phyloP scores from a whole-genome alignment of 495 filamentous ascomycete genomes.

The Penicillium paxilli region DNA sequence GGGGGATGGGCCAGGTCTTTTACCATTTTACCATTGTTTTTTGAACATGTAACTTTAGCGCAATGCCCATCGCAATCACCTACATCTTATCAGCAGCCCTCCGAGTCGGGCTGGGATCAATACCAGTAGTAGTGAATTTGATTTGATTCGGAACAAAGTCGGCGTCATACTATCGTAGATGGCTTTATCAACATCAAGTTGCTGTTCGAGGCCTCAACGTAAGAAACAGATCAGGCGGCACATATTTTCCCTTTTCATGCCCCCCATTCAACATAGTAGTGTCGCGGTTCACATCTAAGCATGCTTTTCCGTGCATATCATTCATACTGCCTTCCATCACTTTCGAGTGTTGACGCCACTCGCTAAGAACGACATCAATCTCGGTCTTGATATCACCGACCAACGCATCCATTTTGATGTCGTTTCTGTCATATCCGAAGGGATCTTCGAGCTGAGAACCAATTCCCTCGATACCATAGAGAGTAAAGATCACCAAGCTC shows the following conservation, averaged over 20 bases:
- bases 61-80: neutral
- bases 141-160: too few species aligned
- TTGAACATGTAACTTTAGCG: neutral
- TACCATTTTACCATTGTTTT: too few species aligned
- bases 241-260: slow-evolving; percentile 12
- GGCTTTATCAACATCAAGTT: slow-evolving; percentile 17
- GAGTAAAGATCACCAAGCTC: slow-evolving; percentile 67
- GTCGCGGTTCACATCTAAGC: slow-evolving; percentile 9
- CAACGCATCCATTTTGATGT: slow-evolving; percentile 78
- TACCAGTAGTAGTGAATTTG: neutral
- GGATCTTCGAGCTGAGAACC: slow-evolving; percentile 74
- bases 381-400: slow-evolving; percentile 66
- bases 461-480: slow-evolving; percentile 76
- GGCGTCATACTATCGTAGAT: neutral
- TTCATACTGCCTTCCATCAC: slow-evolving; percentile 16
- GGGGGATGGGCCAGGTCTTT: too few species aligned
- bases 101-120: neutral
- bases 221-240: slow-evolving; percentile 41
- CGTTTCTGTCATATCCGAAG: slow-evolving; percentile 72
- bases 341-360: slow-evolving; percentile 53
- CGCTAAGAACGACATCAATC: slow-evolving; percentile 60
- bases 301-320: slow-evolving; percentile 10
- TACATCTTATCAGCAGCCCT: neutral
- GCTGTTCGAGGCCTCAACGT: slow-evolving; percentile 16
- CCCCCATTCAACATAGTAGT: slow-evolving; percentile 5